These are phyloP conservation scores for Penicillium dipodomyicola DNA, from an alignment of 495 filamentous ascomycete species.

Conservation along the genomic window DNA sequence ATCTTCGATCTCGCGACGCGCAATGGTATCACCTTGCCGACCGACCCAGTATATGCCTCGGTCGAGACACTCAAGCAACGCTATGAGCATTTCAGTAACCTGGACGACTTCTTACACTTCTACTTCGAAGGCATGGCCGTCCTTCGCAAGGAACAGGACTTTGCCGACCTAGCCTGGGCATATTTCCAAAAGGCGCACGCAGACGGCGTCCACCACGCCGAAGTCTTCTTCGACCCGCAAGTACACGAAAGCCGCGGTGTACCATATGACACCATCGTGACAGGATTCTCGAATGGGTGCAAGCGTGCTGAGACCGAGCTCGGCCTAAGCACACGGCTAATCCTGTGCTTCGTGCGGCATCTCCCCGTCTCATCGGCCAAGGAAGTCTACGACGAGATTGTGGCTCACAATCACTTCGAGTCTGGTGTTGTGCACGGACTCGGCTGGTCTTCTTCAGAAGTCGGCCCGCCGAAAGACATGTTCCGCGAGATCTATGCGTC, in stretches of 20 bases:
- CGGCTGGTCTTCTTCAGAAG: conserved; percentile 66
- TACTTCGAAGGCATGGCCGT: conserved; percentile 77
- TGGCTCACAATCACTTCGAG: conserved; percentile 50
- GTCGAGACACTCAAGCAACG: conserved; percentile 54
- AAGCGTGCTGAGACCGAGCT: conserved; percentile 60
- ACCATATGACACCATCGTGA: conserved; percentile 56
- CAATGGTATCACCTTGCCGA: conserved; percentile 62
- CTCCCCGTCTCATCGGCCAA: conserved; percentile 55
- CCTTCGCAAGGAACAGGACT: conserved; percentile 58
- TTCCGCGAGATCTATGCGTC: conserved; percentile 58
- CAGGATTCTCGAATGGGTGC: conserved; percentile 58
- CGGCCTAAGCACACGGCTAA: conserved; percentile 59
- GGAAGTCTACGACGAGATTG: conserved; percentile 47
- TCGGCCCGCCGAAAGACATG: conserved; percentile 60
- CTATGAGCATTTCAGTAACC: conserved; percentile 62
- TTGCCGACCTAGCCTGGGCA: conserved; percentile 69
- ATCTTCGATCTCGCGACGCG: conserved; percentile 65
- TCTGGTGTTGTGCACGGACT: conserved; percentile 57
- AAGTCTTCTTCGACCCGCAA: conserved; percentile 81
- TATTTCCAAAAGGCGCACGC: conserved; percentile 65
- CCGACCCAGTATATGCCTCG: conserved; percentile 59
- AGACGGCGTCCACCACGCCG: conserved; percentile 69
- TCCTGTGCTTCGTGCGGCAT: conserved; percentile 69
- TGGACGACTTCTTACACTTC: conserved; percentile 76
- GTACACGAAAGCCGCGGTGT: conserved; percentile 65